Evolutionary conservation across 208 protist species (phyloP).

Genomic region (Strigomonas culicis): DNA sequence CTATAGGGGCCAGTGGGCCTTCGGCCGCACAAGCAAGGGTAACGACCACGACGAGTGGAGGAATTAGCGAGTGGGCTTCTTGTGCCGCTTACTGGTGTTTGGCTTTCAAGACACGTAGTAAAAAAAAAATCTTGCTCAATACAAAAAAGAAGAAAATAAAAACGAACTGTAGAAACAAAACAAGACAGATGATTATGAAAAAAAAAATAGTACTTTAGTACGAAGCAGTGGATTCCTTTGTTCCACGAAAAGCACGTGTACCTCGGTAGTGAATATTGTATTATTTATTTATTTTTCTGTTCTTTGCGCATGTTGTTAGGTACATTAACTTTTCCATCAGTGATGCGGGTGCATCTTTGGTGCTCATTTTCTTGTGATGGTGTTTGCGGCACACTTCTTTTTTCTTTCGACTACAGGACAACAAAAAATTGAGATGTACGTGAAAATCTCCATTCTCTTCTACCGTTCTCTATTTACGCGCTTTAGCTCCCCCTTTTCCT

Average conservation of each 20-base stretch:
- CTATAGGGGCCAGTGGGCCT: conserved; percentile 88
- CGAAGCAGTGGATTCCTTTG: too few species aligned
- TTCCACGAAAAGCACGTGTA: too few species aligned
- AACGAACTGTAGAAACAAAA: not conserved
- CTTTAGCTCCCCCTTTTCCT: conserved; percentile 8
- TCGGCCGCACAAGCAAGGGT: conserved; percentile 78
- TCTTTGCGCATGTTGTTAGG: conserved; percentile 1
- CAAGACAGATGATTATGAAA: not conserved
- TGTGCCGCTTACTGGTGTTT: not conserved
- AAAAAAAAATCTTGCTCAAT: too few species aligned
- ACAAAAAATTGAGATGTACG: not conserved
- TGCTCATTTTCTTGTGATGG: not conserved
- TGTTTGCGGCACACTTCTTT: not conserved
- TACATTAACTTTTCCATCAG: not conserved
- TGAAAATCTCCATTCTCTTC: conserved; percentile 3
- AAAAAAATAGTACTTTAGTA: not conserved
- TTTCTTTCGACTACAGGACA: too few species aligned
- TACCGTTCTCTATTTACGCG: not conserved
- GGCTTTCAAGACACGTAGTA: not conserved
- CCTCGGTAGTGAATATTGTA: not conserved
- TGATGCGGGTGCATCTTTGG: too few species aligned
- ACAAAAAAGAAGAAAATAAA: not conserved
- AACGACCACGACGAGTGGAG: conserved; percentile 90
- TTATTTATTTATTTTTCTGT: conserved; percentile 15
- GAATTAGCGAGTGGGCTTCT: conserved; percentile 28